A percentile compares a stretch with the other conserved stretches of the same genome.
These are phyloP conservation scores for Diaporthe destruens DNA, from an alignment of 2,329 filamentous ascomycete genomes.

Conservation along the genomic window DNA sequence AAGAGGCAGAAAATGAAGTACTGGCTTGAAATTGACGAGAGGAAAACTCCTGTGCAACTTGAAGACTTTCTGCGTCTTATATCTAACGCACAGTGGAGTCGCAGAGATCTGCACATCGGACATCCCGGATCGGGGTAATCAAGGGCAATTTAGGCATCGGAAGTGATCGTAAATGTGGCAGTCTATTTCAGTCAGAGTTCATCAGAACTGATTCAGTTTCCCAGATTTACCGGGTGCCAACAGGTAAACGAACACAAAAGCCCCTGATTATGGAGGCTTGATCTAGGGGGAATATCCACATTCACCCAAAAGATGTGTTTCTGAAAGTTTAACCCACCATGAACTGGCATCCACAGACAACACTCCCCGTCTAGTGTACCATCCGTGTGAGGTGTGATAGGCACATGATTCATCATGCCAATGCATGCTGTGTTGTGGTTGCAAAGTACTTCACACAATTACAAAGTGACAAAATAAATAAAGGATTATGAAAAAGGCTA, in stretches of 20 bases:
- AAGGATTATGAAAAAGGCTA: not conserved
- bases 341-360: not conserved
- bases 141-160: not conserved
- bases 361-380: no score
- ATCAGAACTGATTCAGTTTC: constrained; percentile 18
- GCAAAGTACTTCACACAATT: not conserved
- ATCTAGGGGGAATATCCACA: constrained; percentile 3
- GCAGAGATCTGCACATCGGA: not conserved
- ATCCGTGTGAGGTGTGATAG: not conserved
- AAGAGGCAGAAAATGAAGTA: not conserved
- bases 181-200: constrained; percentile 22
- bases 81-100: not conserved
- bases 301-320: not conserved
- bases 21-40: not conserved
- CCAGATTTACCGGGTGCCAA: not conserved
- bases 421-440: not conserved
- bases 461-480: not conserved
- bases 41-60: not conserved
- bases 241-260: not conserved
- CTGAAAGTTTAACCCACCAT: constrained; percentile 9
- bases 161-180: not conserved
- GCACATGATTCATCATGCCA: not conserved
- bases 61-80: not conserved
- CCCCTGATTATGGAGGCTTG: constrained; percentile 23
- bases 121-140: not conserved